Evolutionary conservation across 2,329 filamentous ascomycete species (phyloP).

Genomic region (Verticillium nonalfalfae): DNA sequence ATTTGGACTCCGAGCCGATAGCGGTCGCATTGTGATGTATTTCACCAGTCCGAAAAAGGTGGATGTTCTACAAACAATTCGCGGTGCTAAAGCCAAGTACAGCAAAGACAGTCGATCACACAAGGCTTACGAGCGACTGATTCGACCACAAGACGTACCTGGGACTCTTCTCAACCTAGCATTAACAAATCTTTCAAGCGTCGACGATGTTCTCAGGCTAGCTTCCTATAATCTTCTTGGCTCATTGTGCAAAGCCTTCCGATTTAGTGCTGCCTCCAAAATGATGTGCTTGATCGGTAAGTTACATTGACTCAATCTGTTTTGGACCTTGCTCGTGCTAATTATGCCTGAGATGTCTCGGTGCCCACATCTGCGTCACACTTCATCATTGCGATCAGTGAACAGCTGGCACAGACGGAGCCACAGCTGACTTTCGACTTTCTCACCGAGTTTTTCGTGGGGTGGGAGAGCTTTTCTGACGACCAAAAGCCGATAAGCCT

Average conservation of each 20-base stretch:
- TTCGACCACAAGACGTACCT: slow-evolving; percentile 64
- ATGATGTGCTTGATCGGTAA: slow-evolving; percentile 57
- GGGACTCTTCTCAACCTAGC: slow-evolving; percentile 63
- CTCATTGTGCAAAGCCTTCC: slow-evolving; percentile 61
- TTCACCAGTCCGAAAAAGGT: slow-evolving; percentile 60
- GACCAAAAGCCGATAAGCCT: slow-evolving; percentile 62
- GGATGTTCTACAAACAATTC: slow-evolving; percentile 58
- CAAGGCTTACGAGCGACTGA: slow-evolving; percentile 58
- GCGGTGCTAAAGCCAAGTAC: slow-evolving; percentile 56
- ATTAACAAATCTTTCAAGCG: slow-evolving; percentile 58
- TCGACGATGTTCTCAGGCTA: slow-evolving; percentile 52
- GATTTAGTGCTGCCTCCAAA: slow-evolving; percentile 55
- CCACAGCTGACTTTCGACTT: slow-evolving; percentile 64
- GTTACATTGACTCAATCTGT: slow-evolving; percentile 10
- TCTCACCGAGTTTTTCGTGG: slow-evolving; percentile 66
- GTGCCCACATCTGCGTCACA: slow-evolving; percentile 57
- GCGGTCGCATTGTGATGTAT: slow-evolving; percentile 66
- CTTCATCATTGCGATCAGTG: slow-evolving; percentile 61
- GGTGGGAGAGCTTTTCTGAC: slow-evolving; percentile 63
- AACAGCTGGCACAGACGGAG: slow-evolving; percentile 54
- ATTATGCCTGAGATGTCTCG: slow-evolving; percentile 42
- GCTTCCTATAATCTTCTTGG: slow-evolving; percentile 63
- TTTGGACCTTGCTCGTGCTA: background rate
- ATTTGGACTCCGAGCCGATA: slow-evolving; percentile 62
- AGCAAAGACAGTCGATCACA: slow-evolving; percentile 55